These are phyloP conservation scores for Albophoma yamanashiensis DNA, from an alignment of 2,329 filamentous ascomycete genomes.

Conservation along the genomic window DNA sequence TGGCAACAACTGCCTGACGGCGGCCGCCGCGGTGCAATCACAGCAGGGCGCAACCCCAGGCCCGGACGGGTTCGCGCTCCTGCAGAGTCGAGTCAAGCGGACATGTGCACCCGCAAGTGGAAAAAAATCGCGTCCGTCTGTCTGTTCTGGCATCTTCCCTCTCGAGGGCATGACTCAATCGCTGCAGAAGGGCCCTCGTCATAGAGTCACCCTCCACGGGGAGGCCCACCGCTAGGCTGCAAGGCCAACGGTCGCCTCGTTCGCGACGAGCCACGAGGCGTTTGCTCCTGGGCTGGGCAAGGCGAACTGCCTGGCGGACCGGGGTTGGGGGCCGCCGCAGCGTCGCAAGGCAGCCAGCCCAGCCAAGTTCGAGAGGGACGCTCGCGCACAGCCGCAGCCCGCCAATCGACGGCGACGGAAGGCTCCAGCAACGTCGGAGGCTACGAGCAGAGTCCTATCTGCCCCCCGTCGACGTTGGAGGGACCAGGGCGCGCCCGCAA, in stretches of 20 bases:
- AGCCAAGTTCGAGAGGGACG: not conserved
- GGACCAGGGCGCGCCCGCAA: too few relatives aligned
- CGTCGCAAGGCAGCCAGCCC: not conserved
- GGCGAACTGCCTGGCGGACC: slow-evolving; percentile 2
- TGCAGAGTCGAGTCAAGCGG: not conserved
- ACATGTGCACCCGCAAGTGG: not conserved
- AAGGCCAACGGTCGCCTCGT: not conserved
- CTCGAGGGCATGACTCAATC: not conserved
- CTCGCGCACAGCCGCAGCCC: not conserved
- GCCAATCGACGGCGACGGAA: not conserved
- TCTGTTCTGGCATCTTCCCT: not conserved
- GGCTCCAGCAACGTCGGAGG: not conserved
- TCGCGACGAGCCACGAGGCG: not conserved
- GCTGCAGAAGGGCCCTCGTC: not conserved
- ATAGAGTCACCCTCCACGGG: not conserved
- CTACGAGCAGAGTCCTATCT: not conserved
- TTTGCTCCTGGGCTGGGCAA: not conserved
- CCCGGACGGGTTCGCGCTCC: not conserved
- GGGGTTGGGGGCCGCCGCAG: not conserved
- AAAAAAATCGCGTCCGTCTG: not conserved
- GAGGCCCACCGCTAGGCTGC: not conserved
- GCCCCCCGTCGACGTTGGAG: too few relatives aligned
- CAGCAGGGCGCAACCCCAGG: not conserved
- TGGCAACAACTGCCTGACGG: not conserved
- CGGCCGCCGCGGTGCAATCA: not conserved